These are phyloP conservation scores for Xylariaceae sp. DNA, from an alignment of 2,329 filamentous ascomycete genomes.

Conservation along the genomic window DNA sequence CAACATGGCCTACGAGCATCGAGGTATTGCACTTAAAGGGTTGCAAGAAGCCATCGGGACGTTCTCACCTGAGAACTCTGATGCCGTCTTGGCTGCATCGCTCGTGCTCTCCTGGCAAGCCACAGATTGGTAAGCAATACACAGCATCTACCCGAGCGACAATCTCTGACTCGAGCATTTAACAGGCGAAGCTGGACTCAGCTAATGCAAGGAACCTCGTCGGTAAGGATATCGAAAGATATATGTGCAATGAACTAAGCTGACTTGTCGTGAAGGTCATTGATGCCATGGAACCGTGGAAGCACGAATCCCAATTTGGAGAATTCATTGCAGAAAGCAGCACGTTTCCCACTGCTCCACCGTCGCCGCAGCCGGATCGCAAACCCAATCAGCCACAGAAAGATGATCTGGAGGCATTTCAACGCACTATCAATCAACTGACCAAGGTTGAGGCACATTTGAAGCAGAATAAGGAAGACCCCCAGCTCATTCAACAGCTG, in stretches of 20 bases:
- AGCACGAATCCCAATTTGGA: constrained; percentile 84
- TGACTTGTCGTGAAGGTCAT: constrained; percentile 67
- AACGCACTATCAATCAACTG: constrained; percentile 70
- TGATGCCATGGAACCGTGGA: constrained; percentile 89
- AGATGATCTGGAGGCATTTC: constrained; percentile 73
- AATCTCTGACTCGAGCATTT: constrained; percentile 43
- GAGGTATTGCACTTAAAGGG: constrained; percentile 83
- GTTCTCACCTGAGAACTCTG: constrained; percentile 86
- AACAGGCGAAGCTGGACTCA: constrained; percentile 89
- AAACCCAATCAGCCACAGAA: constrained; percentile 68
- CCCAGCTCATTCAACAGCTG: constrained; percentile 71
- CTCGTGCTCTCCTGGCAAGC: constrained; percentile 95
- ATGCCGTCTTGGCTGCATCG: constrained; percentile 89
- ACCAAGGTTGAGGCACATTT: constrained; percentile 71
- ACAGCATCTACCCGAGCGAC: constrained; percentile 39
- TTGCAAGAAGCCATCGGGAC: constrained; percentile 84
- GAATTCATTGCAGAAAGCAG: constrained; percentile 82
- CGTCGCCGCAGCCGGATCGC: constrained; percentile 65
- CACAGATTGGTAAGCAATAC: constrained; percentile 81
- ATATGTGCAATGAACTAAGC: constrained; percentile 13
- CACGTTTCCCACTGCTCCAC: constrained; percentile 71
- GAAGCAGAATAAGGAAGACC: constrained; percentile 72
- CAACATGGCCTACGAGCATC: constrained; percentile 88
- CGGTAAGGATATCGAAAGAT: constrained; percentile 60
- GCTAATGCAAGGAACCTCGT: constrained; percentile 88